Evolutionary conservation across 805 yeast genomes (phyloP), one percentile per base, ranked within the genome.

Genomic region (Tetrapisispora nanseiensis): DNA sequence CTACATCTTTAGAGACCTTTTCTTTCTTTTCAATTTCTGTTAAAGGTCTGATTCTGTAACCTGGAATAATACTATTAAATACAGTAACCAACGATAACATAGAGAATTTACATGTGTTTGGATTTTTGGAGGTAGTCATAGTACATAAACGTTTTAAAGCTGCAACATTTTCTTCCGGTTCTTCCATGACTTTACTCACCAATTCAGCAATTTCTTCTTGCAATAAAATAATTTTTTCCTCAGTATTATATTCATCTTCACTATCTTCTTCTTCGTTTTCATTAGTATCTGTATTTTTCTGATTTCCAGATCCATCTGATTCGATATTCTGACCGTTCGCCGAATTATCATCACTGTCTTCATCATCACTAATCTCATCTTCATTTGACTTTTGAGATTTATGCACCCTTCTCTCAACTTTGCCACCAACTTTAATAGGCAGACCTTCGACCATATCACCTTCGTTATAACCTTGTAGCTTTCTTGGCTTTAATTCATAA

Each of bases 151-250:
- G 75, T 2, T 82, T 71, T 11, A 89, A 66, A 23, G 77, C 68
- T 12, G 74, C 57, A 7, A 82, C 70, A 54, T 89, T 75, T 54
- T 86, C 95, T 60, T 92, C 97, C 6, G 97, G 96, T 45, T 86
- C 85, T 57, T 87, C 95, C 53, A 78, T 78, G 28, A 90, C 64
- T 33, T 74, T 73, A 31, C 85, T 83, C 1, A 95, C 96, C 38
- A 81, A 61, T 16, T 74, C 78, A 0, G 97, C 95, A 33, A 92
- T 75, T 42, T 83, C 85, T 63, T 87, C 97, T 54, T 87, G 84
- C 33, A 83, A 67, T 44, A 75, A 72, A 6, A 71, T 51, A 21
- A 85, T 66, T 42, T 69, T 70, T 57, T 82, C 82, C 43, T 66
- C 71, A 0, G 75, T 68, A 46, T 77, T 76, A 20, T 62, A 63